Percentiles rank a stretch among this genome's conserved stretches.
These are phyloP conservation scores for Tricholoma sp. DNA, from an alignment of 768 basidiomycete species.

Conservation along the genomic window DNA sequence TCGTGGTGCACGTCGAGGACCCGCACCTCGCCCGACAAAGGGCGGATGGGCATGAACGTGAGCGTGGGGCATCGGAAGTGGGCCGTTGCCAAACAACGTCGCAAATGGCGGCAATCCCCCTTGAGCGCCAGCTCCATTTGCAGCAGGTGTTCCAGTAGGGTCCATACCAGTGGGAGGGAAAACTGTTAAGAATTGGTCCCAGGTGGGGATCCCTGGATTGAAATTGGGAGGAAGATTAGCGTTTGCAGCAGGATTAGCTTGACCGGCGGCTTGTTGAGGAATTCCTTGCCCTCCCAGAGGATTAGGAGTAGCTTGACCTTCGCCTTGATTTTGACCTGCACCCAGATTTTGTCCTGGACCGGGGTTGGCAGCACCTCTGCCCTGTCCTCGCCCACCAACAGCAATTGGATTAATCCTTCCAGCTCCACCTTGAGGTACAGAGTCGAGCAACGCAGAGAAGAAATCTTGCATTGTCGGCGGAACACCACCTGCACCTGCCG, in stretches of 20 bases:
- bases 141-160: not conserved
- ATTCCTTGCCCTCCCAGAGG: not conserved
- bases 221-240: not conserved
- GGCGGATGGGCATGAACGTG: slow-evolving; percentile 9
- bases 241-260: not conserved
- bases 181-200: not conserved
- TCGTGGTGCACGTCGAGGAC: slow-evolving; percentile 9
- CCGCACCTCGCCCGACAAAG: slow-evolving; percentile 13
- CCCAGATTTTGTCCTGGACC: slow-evolving; percentile 1
- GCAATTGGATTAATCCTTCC: not conserved
- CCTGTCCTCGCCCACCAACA: not conserved
- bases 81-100: not conserved
- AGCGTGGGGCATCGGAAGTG: not conserved
- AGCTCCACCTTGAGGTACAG: not conserved
- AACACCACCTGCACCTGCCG: not conserved
- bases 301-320: not conserved
- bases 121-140: not conserved
- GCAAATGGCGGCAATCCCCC: slow-evolving; percentile 2
- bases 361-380: not conserved
- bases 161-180: not conserved
- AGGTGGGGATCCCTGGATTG: not conserved
- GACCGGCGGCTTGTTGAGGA: not conserved
- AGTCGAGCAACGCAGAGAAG: slow-evolving; percentile 3
- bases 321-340: slow-evolving; percentile 4
- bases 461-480: slow-evolving; percentile 1